A percentile compares a stretch with the other conserved stretches of the same genome.
These are phyloP conservation scores for Podaxis sp. DNA, from an alignment of 768 basidiomycete species.

Conservation along the genomic window DNA sequence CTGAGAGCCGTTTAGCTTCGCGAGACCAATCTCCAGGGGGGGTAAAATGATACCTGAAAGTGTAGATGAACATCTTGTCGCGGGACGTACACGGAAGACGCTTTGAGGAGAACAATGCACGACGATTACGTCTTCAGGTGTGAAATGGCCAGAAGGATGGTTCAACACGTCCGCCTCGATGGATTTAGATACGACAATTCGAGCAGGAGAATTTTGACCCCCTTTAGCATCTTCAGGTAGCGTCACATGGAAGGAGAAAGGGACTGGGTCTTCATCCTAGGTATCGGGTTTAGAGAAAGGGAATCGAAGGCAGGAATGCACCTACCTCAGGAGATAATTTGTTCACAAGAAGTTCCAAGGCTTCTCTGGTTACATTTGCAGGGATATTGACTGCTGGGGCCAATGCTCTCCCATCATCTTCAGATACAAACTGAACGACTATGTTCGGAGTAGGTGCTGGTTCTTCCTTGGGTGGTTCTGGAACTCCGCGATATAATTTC, in stretches of 20 bases:
- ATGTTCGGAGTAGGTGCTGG: slow-evolving; percentile 53
- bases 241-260: slow-evolving; percentile 85
- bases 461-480: slow-evolving; percentile 54
- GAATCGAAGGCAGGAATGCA: slow-evolving; percentile 7
- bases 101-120: slow-evolving; percentile 94
- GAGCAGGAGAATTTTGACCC: slow-evolving; percentile 56
- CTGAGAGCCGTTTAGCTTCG: slow-evolving; percentile 31
- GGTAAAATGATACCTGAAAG: slow-evolving; percentile 57
- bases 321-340: slow-evolving; percentile 72
- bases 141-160: slow-evolving; percentile 67
- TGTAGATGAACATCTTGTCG: slow-evolving; percentile 91
- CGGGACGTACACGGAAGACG: slow-evolving; percentile 90
- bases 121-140: slow-evolving; percentile 82
- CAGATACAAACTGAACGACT: slow-evolving; percentile 89
- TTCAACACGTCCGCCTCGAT: slow-evolving; percentile 77
- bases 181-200: slow-evolving; percentile 81
- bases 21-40: not conserved
- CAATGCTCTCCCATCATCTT: slow-evolving; percentile 75
- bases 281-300: slow-evolving; percentile 16
- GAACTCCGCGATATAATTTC: slow-evolving; percentile 75
- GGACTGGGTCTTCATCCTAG: slow-evolving; percentile 84
- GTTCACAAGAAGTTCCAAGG: slow-evolving; percentile 86
- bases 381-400: slow-evolving; percentile 89
- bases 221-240: slow-evolving; percentile 53
- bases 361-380: slow-evolving; percentile 80